Evolutionary conservation across 1,139 yeast species (phyloP).

Genomic region (Zygosaccharomyces sapae): DNA sequence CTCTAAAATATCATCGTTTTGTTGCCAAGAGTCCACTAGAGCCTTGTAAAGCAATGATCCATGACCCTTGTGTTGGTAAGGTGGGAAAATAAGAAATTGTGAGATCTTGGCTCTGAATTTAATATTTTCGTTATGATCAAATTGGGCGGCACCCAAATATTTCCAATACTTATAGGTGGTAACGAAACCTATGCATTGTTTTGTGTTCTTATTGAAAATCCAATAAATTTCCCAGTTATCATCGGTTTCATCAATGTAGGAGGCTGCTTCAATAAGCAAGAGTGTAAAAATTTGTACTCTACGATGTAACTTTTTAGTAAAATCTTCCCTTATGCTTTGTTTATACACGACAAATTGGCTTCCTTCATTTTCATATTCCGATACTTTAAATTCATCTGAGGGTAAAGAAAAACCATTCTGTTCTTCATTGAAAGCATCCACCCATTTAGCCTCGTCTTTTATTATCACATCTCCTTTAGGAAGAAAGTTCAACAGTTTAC

Average conservation of each 20-base stretch:
- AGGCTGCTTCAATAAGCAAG: slow-evolving; percentile 90
- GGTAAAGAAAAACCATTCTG: slow-evolving; percentile 32
- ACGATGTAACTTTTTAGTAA: slow-evolving; percentile 51
- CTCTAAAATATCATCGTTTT: slow-evolving; percentile 55
- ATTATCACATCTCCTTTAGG: slow-evolving; percentile 55
- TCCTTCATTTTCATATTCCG: slow-evolving; percentile 36
- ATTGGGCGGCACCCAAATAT: slow-evolving; percentile 54
- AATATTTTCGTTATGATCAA: slow-evolving; percentile 43
- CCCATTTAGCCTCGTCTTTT: slow-evolving; percentile 67
- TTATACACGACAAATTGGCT: slow-evolving; percentile 39
- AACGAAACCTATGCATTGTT: slow-evolving; percentile 64
- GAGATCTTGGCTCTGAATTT: slow-evolving; percentile 72
- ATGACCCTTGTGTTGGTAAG: slow-evolving; percentile 63
- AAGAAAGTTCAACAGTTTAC: slow-evolving; percentile 51
- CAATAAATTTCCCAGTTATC: slow-evolving; percentile 62
- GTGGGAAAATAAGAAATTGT: slow-evolving; percentile 82
- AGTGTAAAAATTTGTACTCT: slow-evolving; percentile 77
- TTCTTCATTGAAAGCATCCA: slow-evolving; percentile 50
- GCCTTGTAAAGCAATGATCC: slow-evolving; percentile 67
- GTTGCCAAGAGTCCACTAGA: slow-evolving; percentile 53
- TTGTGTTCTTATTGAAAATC: slow-evolving; percentile 32
- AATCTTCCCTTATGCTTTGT: slow-evolving; percentile 34
- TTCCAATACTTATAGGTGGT: slow-evolving; percentile 85
- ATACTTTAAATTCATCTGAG: slow-evolving; percentile 14
- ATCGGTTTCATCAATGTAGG: slow-evolving; percentile 75